Evolutionary conservation across 768 basidiomycete genomes (phyloP).

Genomic region (Hemileccinum rubropunctum): DNA sequence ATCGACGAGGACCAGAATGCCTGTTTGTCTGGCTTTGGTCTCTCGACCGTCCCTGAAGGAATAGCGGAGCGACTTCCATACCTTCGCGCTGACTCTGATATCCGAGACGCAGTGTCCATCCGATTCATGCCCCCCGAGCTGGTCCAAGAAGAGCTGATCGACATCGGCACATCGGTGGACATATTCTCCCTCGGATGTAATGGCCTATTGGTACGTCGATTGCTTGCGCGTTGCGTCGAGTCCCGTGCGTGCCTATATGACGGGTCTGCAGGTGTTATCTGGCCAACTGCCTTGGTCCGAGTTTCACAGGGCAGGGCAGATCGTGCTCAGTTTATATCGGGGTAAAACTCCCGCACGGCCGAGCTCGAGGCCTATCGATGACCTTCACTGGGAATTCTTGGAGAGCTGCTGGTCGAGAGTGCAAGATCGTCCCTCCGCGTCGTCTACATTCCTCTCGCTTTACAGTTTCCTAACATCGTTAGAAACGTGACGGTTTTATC

Average conservation of each 20-base stretch:
- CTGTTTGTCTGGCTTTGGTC: slow-evolving; percentile 10
- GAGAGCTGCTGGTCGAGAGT: slow-evolving; percentile 9
- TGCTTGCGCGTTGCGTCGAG: too few relatives aligned
- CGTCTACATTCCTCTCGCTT: slow-evolving; percentile 9
- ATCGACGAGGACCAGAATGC: slow-evolving; percentile 9
- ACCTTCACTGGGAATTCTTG: slow-evolving; percentile 9
- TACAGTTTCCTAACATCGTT: slow-evolving; percentile 7
- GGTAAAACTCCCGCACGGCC: slow-evolving; percentile 10
- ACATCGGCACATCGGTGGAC: slow-evolving; percentile 1
- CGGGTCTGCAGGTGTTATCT: slow-evolving; percentile 9
- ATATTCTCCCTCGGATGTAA: slow-evolving; percentile 15
- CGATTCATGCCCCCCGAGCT: slow-evolving; percentile 16
- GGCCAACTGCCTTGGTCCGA: slow-evolving; percentile 13
- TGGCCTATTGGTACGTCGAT: slow-evolving; percentile 5
- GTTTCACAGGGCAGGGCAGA: slow-evolving; percentile 4
- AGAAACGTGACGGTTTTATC: background rate
- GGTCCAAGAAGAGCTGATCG: background rate
- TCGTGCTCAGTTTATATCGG: background rate
- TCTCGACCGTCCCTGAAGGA: slow-evolving; percentile 10
- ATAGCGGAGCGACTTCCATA: slow-evolving; percentile 10
- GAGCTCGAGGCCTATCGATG: background rate
- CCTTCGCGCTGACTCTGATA: slow-evolving; percentile 10
- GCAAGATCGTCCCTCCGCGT: slow-evolving; percentile 12
- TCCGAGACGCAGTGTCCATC: slow-evolving; percentile 9
- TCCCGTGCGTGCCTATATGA: background rate